Percentiles rank a stretch among this genome's conserved stretches.
phyloP scores from a whole-genome alignment of 805 yeast genomes.

The Zygosaccharomyces siamensis region DNA sequence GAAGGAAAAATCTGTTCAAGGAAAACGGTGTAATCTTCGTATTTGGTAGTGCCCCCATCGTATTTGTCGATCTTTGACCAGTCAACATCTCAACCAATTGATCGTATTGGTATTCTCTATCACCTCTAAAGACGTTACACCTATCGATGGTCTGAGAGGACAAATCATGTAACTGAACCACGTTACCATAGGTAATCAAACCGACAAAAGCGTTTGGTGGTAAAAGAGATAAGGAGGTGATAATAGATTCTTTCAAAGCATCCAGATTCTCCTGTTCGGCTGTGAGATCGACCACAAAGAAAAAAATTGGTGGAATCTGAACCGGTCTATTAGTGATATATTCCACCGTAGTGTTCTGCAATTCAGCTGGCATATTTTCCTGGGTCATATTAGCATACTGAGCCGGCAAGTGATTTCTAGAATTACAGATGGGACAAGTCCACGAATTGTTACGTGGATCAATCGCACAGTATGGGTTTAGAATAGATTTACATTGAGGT shows the following conservation, averaged over 20 bases:
- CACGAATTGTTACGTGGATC: conserved; percentile 73
- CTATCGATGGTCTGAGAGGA: conserved; percentile 63
- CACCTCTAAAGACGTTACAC: conserved; percentile 83
- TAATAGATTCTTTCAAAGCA: conserved; percentile 75
- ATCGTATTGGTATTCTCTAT: conserved; percentile 63
- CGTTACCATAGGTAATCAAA: conserved; percentile 77
- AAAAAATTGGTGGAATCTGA: conserved; percentile 77
- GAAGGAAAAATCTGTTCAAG: conserved; percentile 62
- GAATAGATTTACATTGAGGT: conserved; percentile 72
- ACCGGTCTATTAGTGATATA: conserved; percentile 78
- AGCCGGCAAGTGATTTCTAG: conserved; percentile 75
- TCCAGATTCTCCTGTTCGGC: conserved; percentile 84
- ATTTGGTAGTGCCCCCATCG: conserved; percentile 28
- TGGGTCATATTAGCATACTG: conserved; percentile 74
- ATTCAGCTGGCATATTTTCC: conserved; percentile 77
- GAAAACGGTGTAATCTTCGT: conserved; percentile 40
- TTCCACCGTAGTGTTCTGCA: conserved; percentile 74
- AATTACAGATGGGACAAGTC: conserved; percentile 80
- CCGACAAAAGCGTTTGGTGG: conserved; percentile 92
- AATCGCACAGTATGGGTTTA: conserved; percentile 82
- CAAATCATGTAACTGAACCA: conserved; percentile 84
- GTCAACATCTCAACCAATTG: conserved; percentile 60
- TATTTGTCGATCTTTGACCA: conserved; percentile 44
- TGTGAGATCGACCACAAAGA: conserved; percentile 83
- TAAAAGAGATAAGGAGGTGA: conserved; percentile 67